Percentiles rank a stretch among this genome's conserved stretches.
Evolutionary conservation across 257 asterid species (phyloP).

Genomic region (Solanum medicagineum): DNA sequence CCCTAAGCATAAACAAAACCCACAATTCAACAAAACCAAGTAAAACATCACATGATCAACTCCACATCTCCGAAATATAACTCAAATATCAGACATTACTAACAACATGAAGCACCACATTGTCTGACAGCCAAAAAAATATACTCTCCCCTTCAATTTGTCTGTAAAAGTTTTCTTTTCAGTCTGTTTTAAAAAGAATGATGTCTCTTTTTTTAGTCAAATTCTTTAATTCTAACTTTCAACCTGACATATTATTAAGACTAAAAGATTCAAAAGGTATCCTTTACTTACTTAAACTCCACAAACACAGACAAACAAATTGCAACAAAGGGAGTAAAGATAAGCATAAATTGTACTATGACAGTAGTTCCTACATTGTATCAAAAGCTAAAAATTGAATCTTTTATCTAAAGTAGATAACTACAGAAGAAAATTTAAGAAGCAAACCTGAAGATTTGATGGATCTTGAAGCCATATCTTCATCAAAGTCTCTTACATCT

Average conservation of each 20-base stretch:
- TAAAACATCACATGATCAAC: not conserved
- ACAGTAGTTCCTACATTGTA: not conserved
- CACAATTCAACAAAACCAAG: not conserved
- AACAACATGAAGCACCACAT: not conserved
- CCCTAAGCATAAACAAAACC: not conserved
- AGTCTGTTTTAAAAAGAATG: not conserved
- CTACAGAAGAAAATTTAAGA: not conserved
- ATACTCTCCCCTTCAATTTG: not conserved
- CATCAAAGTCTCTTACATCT: conserved; percentile 26
- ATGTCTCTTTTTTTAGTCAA: not conserved
- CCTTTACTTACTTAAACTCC: not conserved
- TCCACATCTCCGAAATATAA: not conserved
- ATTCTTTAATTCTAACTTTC: not conserved
- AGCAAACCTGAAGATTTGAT: conserved; percentile 31
- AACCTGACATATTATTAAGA: not conserved
- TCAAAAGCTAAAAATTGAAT: not conserved
- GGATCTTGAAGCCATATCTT: conserved; percentile 19
- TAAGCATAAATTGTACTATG: not conserved
- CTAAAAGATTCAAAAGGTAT: not conserved
- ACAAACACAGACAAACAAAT: not conserved
- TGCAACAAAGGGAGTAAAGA: not conserved
- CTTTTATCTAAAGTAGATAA: not conserved
- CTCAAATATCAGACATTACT: not conserved
- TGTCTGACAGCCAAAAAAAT: not conserved
- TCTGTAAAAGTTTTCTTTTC: not conserved